Conservation (phyloP, 2,329 filamentous ascomycete genomes). For the Laburnicola sp. region DNA sequence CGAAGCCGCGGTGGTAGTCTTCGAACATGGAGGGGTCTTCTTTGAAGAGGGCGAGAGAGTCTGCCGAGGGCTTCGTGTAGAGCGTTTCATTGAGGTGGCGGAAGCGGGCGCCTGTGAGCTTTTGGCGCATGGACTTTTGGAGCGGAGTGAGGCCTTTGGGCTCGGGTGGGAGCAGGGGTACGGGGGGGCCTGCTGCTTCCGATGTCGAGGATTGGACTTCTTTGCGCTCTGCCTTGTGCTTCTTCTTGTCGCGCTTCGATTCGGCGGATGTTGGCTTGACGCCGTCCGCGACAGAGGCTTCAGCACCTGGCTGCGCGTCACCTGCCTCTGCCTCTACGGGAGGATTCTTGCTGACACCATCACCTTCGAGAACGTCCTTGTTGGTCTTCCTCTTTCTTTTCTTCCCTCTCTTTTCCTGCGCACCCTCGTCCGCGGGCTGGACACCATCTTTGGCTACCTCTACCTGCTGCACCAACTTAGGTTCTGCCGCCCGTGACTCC, state of each 20-base stretch:
- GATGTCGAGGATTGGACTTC: constrained; percentile 16
- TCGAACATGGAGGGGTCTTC: constrained; percentile 89
- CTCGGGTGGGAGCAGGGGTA: constrained; percentile 37
- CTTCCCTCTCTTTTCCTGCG: constrained; percentile 43
- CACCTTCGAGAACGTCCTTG: constrained; percentile 28
- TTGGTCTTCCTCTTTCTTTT: constrained; percentile 38
- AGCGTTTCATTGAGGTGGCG: constrained; percentile 96
- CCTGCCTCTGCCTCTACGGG: constrained; percentile 29
- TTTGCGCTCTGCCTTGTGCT: constrained; percentile 40
- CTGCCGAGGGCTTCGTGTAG: constrained; percentile 84
- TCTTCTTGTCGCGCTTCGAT: constrained; percentile 41
- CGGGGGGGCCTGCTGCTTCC: constrained; percentile 14
- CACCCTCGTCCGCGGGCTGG: constrained; percentile 30
- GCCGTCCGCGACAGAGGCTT: constrained; percentile 5
- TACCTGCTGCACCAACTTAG: too few relatives aligned
- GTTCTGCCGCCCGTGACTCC: too few relatives aligned
- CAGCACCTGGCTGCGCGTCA: constrained; percentile 29
- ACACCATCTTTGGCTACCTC: constrained; percentile 50
- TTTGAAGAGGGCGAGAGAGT: constrained; percentile 81
- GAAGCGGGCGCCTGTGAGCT: constrained; percentile 93
- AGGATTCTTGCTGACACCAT: constrained; percentile 22
- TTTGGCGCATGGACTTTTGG: constrained; percentile 91
- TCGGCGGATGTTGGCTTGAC: constrained; percentile 16
- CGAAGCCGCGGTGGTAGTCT: constrained; percentile 96
- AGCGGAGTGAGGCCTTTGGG: constrained; percentile 79